phyloP scores from a whole-genome alignment of 2,329 filamentous ascomycete species.

The Aspergillus caelatus region DNA sequence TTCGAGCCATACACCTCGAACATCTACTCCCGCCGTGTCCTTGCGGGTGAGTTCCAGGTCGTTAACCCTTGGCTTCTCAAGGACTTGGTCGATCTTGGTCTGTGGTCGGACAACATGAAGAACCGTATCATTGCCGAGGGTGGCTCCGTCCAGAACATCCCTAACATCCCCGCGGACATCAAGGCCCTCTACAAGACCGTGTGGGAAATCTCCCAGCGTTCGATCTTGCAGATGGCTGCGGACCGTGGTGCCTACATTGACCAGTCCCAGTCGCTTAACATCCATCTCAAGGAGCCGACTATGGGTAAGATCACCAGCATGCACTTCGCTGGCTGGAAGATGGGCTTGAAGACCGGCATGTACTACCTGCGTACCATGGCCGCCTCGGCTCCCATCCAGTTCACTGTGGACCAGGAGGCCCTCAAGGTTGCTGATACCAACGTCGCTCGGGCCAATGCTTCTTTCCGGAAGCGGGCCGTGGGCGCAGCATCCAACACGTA shows the following conservation, averaged over 20 bases:
- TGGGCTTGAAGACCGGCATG: slow-evolving; percentile 99
- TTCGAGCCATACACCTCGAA: slow-evolving; percentile 99
- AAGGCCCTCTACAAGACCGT: slow-evolving; percentile 99
- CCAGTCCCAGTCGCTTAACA: slow-evolving; percentile 98
- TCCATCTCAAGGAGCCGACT: slow-evolving; percentile 98
- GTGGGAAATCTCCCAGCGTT: slow-evolving; percentile 97
- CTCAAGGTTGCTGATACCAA: slow-evolving; percentile 85
- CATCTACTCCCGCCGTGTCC: slow-evolving; percentile 97
- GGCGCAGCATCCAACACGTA: slow-evolving; percentile 61
- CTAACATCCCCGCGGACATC: slow-evolving; percentile 93
- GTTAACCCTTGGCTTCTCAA: slow-evolving; percentile 99
- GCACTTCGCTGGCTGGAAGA: slow-evolving; percentile 99
- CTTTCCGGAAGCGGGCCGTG: slow-evolving; percentile 70
- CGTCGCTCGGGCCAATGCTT: slow-evolving; percentile 62
- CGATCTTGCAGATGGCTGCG: slow-evolving; percentile 95
- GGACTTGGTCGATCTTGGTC: slow-evolving; percentile 94
- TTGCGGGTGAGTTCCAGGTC: slow-evolving; percentile 98
- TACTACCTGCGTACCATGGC: slow-evolving; percentile 99
- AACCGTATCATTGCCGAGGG: slow-evolving; percentile 98
- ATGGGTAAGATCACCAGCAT: slow-evolving; percentile 99
- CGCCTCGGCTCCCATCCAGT: slow-evolving; percentile 94
- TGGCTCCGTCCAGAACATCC: slow-evolving; percentile 94
- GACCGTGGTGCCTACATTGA: slow-evolving; percentile 99
- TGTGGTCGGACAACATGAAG: slow-evolving; percentile 99
- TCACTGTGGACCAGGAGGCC: slow-evolving; percentile 96